These are phyloP conservation scores for Solanum phureja DNA, from an alignment of 257 asterid species.

Conservation along the genomic window DNA sequence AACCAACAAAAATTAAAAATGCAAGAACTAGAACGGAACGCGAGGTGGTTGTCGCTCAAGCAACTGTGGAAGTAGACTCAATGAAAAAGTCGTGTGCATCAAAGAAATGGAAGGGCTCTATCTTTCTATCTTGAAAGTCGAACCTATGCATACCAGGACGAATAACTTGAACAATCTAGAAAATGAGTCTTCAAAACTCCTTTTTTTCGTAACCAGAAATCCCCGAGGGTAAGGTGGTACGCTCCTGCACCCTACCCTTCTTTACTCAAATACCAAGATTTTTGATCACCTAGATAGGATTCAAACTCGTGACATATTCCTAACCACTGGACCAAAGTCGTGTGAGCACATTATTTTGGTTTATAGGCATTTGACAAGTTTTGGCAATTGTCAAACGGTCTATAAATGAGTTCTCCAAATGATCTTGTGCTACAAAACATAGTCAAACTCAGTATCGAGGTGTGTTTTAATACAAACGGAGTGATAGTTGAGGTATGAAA, in stretches of 20 bases:
- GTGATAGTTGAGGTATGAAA: not conserved
- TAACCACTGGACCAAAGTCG: not conserved
- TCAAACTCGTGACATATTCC: not conserved
- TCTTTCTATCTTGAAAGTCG: not conserved
- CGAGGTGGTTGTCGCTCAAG: not conserved
- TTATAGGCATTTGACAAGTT: not conserved
- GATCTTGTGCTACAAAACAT: not conserved
- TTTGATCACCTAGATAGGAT: no score
- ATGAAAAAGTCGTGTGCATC: not conserved
- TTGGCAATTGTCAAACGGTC: not conserved
- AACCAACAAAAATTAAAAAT: not conserved
- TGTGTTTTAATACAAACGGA: not conserved
- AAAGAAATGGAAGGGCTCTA: not conserved
- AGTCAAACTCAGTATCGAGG: not conserved
- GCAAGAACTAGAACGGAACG: not conserved
- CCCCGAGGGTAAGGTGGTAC: not conserved
- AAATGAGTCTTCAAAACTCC: not conserved
- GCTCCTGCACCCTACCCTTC: not conserved
- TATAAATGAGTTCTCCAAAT: not conserved
- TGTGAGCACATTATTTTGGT: not conserved
- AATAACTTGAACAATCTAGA: not conserved
- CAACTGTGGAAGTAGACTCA: not conserved
- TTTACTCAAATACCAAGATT: not conserved
- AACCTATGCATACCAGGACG: not conserved
- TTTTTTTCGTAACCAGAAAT: not conserved